Evolutionary conservation across 805 yeast species (phyloP).

Genomic region (Yarrowia hollandica): DNA sequence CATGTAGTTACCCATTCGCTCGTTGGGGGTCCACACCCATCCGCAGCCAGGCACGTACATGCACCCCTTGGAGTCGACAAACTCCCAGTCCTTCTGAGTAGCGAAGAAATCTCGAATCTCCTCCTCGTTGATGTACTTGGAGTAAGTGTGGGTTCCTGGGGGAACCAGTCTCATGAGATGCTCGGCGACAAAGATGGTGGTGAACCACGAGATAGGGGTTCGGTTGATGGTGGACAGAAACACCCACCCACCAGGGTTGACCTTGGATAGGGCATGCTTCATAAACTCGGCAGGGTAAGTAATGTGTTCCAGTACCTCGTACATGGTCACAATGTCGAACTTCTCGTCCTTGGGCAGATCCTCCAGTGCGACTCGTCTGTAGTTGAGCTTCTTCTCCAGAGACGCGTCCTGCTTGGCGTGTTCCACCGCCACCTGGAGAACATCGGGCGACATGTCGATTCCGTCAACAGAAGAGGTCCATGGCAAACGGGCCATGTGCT

Average conservation of each 20-base stretch:
- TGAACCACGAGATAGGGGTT: conserved; percentile 81
- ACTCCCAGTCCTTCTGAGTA: conserved; percentile 51
- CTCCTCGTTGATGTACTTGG: conserved; percentile 75
- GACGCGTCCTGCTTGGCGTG: conserved; percentile 71
- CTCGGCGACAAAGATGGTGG: conserved; percentile 91
- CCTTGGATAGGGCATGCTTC: conserved; percentile 62
- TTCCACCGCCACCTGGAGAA: conserved; percentile 69
- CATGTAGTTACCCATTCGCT: conserved; percentile 75
- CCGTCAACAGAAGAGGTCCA: conserved; percentile 68
- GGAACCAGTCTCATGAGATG: conserved; percentile 80
- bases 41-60: conserved; percentile 80
- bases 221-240: conserved; percentile 91
- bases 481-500: conserved; percentile 73
- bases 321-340: conserved; percentile 81
- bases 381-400: conserved; percentile 55
- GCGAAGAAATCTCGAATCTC: conserved; percentile 72
- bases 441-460: conserved; percentile 82
- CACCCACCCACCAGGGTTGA: conserved; percentile 78
- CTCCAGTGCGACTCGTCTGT: conserved; percentile 64
- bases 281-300: conserved; percentile 76
- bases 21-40: conserved; percentile 64
- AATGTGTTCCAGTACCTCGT: conserved; percentile 95
- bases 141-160: conserved; percentile 83
- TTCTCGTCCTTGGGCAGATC: conserved; percentile 48
- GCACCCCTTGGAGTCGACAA: conserved; percentile 73